Percentiles rank a stretch among this genome's conserved stretches.
These are phyloP conservation scores for Echria macrotheca DNA, from an alignment of 495 filamentous ascomycete species.

Conservation along the genomic window DNA sequence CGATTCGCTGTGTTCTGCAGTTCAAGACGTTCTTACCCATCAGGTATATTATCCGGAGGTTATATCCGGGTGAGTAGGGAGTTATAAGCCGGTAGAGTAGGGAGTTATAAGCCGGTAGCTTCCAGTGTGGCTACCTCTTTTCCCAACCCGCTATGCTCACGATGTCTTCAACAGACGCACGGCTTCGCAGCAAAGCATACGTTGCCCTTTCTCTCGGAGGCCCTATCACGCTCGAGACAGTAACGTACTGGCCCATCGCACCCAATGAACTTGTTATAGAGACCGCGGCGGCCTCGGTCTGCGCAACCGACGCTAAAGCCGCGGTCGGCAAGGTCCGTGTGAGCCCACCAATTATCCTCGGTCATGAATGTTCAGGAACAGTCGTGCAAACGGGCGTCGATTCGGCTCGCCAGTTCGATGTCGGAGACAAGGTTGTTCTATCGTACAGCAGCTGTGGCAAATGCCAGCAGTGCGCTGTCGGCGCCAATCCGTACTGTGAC, in stretches of 20 bases:
- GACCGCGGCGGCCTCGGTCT: slow-evolving; percentile 8
- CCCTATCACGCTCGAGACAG: not conserved
- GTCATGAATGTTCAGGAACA: slow-evolving; percentile 13
- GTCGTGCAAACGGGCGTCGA: not conserved
- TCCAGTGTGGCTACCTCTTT: too few species aligned
- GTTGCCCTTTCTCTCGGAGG: too few species aligned
- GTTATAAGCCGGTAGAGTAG: too few species aligned
- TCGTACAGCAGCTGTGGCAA: slow-evolving; percentile 8
- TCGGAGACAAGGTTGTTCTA: slow-evolving; percentile 14
- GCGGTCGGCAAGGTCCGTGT: slow-evolving; percentile 10
- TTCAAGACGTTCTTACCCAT: too few species aligned
- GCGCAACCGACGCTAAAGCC: slow-evolving; percentile 16
- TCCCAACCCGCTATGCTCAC: too few species aligned
- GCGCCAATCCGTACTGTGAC: slow-evolving; percentile 11
- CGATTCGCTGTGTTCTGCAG: too few species aligned
- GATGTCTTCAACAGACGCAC: too few species aligned
- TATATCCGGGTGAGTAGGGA: too few species aligned
- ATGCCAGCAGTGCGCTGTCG: slow-evolving; percentile 4
- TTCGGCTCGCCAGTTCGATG: not conserved
- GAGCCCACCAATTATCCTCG: slow-evolving; percentile 13
- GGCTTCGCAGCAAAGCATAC: too few species aligned
- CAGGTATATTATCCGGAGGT: too few species aligned
- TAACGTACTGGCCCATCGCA: slow-evolving; percentile 9
- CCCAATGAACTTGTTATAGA: slow-evolving; percentile 9
- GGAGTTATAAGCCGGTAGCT: too few species aligned